These are phyloP conservation scores for Calocera viscosa DNA, from an alignment of 768 basidiomycete species.

Conservation along the genomic window DNA sequence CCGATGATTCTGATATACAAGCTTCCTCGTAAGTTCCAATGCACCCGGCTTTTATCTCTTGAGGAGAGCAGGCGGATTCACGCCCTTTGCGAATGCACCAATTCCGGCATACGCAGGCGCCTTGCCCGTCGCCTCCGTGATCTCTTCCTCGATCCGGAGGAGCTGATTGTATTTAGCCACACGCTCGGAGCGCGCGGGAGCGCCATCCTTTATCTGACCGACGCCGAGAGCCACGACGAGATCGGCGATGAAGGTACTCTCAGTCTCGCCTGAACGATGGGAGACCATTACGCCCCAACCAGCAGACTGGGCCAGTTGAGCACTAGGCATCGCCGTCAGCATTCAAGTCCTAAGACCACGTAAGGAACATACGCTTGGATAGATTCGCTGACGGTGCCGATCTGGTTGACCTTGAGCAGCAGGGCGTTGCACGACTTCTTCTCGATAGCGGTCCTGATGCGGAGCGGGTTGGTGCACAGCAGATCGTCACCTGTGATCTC, in stretches of 20 bases:
- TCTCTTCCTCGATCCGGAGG: slow-evolving; percentile 84
- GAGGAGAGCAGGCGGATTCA: slow-evolving; percentile 53
- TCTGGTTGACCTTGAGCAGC: slow-evolving; percentile 98
- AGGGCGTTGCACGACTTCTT: slow-evolving; percentile 99
- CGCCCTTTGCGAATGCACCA: slow-evolving; percentile 67
- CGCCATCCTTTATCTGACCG: slow-evolving; percentile 98
- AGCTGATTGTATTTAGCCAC: slow-evolving; percentile 84
- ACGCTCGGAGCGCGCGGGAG: slow-evolving; percentile 90
- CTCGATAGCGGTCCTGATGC: slow-evolving; percentile 98
- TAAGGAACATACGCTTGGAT: slow-evolving; percentile 76
- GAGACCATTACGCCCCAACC: slow-evolving; percentile 99
- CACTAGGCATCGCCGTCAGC: slow-evolving; percentile 37
- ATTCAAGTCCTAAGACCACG: not conserved
- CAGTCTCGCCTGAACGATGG: slow-evolving; percentile 96
- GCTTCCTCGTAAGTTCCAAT: not conserved
- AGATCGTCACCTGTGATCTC: slow-evolving; percentile 94
- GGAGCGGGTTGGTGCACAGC: slow-evolving; percentile 91
- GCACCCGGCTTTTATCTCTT: slow-evolving; percentile 41
- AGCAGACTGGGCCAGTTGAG: slow-evolving; percentile 88
- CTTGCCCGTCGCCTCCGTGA: slow-evolving; percentile 33
- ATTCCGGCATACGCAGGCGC: slow-evolving; percentile 62
- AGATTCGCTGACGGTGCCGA: slow-evolving; percentile 96
- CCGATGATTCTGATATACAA: not conserved
- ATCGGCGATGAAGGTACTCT: slow-evolving; percentile 93
- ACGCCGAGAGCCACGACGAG: slow-evolving; percentile 83